phyloP scores from a whole-genome alignment of 208 protist species.

The Porcisia deanei region DNA sequence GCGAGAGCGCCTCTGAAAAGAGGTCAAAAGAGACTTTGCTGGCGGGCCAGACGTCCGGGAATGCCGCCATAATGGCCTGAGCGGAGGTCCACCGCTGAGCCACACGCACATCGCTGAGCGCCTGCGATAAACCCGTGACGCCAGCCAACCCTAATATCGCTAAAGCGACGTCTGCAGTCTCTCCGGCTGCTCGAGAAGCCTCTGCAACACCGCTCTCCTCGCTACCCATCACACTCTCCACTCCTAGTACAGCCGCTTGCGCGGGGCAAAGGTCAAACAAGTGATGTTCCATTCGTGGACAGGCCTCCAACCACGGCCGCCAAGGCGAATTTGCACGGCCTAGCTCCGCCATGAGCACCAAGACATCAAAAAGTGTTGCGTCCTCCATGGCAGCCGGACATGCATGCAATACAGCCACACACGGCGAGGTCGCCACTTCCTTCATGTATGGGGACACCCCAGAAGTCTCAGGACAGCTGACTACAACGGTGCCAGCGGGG shows the following conservation, averaged over 20 bases:
- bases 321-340: constrained; percentile 46
- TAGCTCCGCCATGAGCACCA: constrained; percentile 79
- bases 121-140: constrained; percentile 59
- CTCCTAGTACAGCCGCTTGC: constrained; percentile 35
- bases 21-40: constrained; percentile 43
- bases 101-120: constrained; percentile 59
- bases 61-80: constrained; percentile 44
- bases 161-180: neutral
- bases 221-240: neutral
- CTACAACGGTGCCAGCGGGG: constrained; percentile 57
- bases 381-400: constrained; percentile 16
- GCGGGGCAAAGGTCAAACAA: constrained; percentile 51
- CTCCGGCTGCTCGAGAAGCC: neutral
- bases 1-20: constrained; percentile 74
- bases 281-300: constrained; percentile 75
- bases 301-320: constrained; percentile 72
- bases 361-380: constrained; percentile 49
- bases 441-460: constrained; percentile 76
- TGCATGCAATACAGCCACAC: constrained; percentile 41
- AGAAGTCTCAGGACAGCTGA: constrained; percentile 66
- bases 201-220: neutral
- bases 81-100: constrained; percentile 52
- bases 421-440: constrained; percentile 33
- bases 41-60: constrained; percentile 57
- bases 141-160: neutral